A percentile compares a stretch with the other conserved stretches of the same genome.
These are phyloP conservation scores for Phytophthora pini DNA, from an alignment of 352 stramenopile genomes.

Conservation along the genomic window DNA sequence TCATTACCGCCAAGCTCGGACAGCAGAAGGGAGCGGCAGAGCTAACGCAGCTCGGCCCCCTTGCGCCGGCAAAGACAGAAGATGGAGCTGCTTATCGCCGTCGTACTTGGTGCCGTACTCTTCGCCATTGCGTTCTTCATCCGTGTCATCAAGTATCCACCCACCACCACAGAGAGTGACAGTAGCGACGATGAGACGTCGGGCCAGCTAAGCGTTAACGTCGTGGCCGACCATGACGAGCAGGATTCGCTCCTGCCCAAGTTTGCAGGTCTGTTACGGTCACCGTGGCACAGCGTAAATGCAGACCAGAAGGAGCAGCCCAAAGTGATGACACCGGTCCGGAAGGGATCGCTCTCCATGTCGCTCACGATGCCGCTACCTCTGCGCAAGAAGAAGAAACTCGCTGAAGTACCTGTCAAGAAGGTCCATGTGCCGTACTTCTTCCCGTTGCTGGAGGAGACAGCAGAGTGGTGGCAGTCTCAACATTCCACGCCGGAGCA, in stretches of 20 bases:
- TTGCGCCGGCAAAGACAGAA: neutral
- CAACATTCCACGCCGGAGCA: slow-evolving; percentile 27
- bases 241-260: slow-evolving; percentile 35
- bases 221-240: slow-evolving; percentile 30
- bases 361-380: slow-evolving; percentile 30
- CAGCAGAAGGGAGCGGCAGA: neutral
- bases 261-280: slow-evolving; percentile 26
- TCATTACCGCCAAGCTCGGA: neutral
- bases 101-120: slow-evolving; percentile 5
- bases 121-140: slow-evolving; percentile 10
- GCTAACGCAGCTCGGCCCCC: neutral
- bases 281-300: slow-evolving; percentile 20
- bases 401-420: slow-evolving; percentile 31
- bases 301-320: slow-evolving; percentile 10
- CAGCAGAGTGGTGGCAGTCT: slow-evolving; percentile 57
- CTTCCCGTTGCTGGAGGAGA: slow-evolving; percentile 68
- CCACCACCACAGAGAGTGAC: slow-evolving; percentile 13
- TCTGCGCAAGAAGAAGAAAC: slow-evolving; percentile 23
- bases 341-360: slow-evolving; percentile 22
- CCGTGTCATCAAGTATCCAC: neutral
- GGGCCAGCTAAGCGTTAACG: slow-evolving; percentile 16
- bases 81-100: slow-evolving; percentile 17
- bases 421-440: slow-evolving; percentile 68
- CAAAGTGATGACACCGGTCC: slow-evolving; percentile 25
- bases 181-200: slow-evolving; percentile 38